A percentile compares a stretch with the other conserved stretches of the same genome.
Evolutionary conservation across 2,329 filamentous ascomycete genomes (phyloP).

Genomic region (Xylariales sp.): DNA sequence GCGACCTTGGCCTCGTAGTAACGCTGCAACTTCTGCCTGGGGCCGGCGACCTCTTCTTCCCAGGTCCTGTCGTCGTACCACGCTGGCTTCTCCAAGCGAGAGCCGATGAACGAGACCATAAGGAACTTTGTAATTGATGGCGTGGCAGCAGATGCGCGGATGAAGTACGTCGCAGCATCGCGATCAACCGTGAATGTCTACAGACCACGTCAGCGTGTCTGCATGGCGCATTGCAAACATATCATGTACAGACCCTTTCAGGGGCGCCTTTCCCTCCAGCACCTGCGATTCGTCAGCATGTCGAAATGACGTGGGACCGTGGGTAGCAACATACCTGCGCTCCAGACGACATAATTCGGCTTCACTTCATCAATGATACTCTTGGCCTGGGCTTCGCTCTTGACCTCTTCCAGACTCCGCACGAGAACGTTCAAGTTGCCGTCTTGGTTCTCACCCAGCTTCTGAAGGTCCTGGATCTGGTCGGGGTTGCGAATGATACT

Average conservation of each 20-base stretch:
- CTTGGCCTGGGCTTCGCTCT: constrained; percentile 56
- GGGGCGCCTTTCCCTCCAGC: constrained; percentile 57
- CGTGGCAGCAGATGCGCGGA: constrained; percentile 52
- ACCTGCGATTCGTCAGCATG: too few relatives aligned
- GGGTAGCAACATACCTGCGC: constrained; percentile 56
- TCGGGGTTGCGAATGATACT: constrained; percentile 71
- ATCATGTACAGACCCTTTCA: constrained; percentile 32
- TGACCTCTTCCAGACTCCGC: constrained; percentile 66
- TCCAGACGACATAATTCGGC: constrained; percentile 65
- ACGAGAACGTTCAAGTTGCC: constrained; percentile 67
- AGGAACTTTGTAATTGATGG: constrained; percentile 57
- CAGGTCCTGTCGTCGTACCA: constrained; percentile 52
- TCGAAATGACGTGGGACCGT: too few relatives aligned
- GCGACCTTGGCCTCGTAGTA: constrained; percentile 59
- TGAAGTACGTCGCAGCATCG: constrained; percentile 59
- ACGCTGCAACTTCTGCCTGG: constrained; percentile 39
- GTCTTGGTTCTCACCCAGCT: constrained; percentile 51
- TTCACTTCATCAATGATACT: constrained; percentile 56
- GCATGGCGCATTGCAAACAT: background rate
- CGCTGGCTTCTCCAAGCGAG: constrained; percentile 44
- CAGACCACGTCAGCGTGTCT: background rate
- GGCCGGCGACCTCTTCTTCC: constrained; percentile 33
- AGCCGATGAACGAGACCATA: constrained; percentile 57
- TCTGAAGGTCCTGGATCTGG: constrained; percentile 60
- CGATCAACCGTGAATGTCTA: constrained; percentile 30